phyloP scores from a whole-genome alignment of 2,329 filamentous ascomycete genomes.

The Ascochyta viciae-villosae region DNA sequence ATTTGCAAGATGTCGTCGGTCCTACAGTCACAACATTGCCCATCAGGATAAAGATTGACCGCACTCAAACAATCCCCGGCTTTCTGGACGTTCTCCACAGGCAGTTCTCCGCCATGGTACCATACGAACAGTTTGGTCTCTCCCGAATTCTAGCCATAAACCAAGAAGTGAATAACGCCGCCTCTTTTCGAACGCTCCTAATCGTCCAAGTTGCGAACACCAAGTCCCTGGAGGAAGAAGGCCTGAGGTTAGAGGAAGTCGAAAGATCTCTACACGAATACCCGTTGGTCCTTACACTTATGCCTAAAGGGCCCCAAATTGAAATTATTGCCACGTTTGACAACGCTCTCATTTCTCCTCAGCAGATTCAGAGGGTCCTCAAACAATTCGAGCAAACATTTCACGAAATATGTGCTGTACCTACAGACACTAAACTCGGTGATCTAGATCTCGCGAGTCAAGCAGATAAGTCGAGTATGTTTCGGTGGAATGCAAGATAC shows the following conservation, averaged over 20 bases:
- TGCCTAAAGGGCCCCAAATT: not conserved
- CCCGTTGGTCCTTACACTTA: constrained; percentile 3
- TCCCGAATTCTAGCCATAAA: not conserved
- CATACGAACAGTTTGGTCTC: constrained; percentile 5
- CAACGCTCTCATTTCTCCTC: not conserved
- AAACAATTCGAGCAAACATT: constrained; percentile 4
- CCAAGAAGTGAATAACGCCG: not conserved
- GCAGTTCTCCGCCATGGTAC: constrained; percentile 2
- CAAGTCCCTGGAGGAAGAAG: not conserved
- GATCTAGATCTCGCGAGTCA: not conserved
- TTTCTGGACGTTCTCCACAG: not conserved
- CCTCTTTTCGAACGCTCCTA: not conserved
- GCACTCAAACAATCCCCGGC: not conserved
- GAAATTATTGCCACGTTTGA: not conserved
- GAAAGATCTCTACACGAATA: constrained; percentile 7
- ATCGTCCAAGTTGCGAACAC: not conserved
- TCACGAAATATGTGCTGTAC: not conserved
- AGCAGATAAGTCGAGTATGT: constrained; percentile 5
- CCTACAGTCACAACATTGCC: constrained; percentile 3
- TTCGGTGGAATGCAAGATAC: not conserved
- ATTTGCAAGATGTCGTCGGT: not conserved
- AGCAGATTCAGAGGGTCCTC: not conserved
- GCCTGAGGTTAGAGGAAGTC: not conserved
- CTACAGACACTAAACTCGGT: constrained; percentile 3
- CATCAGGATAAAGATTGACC: not conserved